Conservation (phyloP, 2,329 filamentous ascomycete genomes). For the Fusarium guadeloupense region DNA sequence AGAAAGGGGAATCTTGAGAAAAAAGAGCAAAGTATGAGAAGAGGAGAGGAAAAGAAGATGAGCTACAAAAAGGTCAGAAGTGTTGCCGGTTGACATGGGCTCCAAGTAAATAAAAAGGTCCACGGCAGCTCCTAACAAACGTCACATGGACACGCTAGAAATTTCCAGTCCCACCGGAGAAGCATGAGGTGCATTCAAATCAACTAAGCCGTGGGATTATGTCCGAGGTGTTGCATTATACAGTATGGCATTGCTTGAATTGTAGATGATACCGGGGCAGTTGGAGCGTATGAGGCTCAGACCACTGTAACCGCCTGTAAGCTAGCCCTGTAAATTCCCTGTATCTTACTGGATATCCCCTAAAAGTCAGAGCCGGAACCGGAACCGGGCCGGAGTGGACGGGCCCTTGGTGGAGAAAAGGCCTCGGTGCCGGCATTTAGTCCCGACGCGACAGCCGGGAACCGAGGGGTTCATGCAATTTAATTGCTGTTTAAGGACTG, state of each 20-base stretch:
- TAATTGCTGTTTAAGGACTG: slow-evolving; percentile 22
- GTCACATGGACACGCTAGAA: slow-evolving; percentile 40
- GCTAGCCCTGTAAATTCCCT: background rate
- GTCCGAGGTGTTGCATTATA: slow-evolving; percentile 1
- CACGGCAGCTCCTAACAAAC: slow-evolving; percentile 30
- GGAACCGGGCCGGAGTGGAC: slow-evolving; percentile 36
- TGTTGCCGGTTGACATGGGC: slow-evolving; percentile 12
- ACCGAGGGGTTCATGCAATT: slow-evolving; percentile 25
- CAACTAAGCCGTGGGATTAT: slow-evolving; percentile 3
- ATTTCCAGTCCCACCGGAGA: slow-evolving; percentile 29
- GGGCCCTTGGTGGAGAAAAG: slow-evolving; percentile 2
- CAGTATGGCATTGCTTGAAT: slow-evolving; percentile 4
- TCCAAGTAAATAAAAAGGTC: slow-evolving; percentile 27
- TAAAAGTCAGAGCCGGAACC: slow-evolving; percentile 24
- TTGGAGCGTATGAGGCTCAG: background rate
- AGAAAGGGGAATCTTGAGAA: background rate
- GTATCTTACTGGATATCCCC: slow-evolving; percentile 9
- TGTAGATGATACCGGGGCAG: no score
- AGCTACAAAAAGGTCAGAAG: background rate
- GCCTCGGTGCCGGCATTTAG: slow-evolving; percentile 30
- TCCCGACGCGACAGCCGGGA: slow-evolving; percentile 35
- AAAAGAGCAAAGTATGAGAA: background rate
- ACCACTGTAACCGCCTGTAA: slow-evolving; percentile 1
- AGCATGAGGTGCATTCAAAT: background rate
- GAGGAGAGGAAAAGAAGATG: background rate